These are phyloP conservation scores for Penicillium manginii DNA, from an alignment of 495 filamentous ascomycete genomes.

Conservation along the genomic window DNA sequence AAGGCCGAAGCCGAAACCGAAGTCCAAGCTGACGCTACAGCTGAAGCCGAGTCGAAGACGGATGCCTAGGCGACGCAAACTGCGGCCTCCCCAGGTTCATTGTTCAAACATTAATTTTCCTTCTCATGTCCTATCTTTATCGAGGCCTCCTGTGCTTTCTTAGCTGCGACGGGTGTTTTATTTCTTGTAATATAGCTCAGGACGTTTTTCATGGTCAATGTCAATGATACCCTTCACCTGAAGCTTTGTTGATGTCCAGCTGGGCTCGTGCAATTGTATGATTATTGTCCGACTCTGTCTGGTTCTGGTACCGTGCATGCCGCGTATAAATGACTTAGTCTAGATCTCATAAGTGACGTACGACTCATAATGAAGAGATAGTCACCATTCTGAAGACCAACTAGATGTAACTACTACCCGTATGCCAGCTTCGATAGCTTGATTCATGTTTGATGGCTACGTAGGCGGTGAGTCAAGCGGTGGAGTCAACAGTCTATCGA, in stretches of 20 bases:
- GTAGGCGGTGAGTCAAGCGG: conserved; percentile 1
- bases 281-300: neutral
- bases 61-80: conserved; percentile 12
- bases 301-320: neutral
- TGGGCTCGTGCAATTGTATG: neutral
- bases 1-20: conserved; percentile 8
- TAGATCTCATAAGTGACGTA: neutral
- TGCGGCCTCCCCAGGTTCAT: conserved; percentile 9
- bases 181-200: conserved; percentile 41
- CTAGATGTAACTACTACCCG: too few species aligned
- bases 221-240: conserved; percentile 45
- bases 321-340: neutral
- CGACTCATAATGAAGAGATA: neutral
- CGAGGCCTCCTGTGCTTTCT: conserved; percentile 10
- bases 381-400: neutral
- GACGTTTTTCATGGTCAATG: conserved; percentile 37
- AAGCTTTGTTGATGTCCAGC: conserved; percentile 4
- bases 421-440: too few species aligned
- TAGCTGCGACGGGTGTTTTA: conserved; percentile 16
- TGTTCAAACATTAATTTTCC: conserved; percentile 4
- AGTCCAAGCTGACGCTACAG: too few species aligned
- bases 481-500: neutral
- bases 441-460: neutral
- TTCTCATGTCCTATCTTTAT: conserved; percentile 15
- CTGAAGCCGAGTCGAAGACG: conserved; percentile 4